Percentiles rank a stretch among this genome's conserved stretches.
Evolutionary conservation across 2,329 filamentous ascomycete genomes (phyloP).

Genomic region (Chaetomiaceae sp.): DNA sequence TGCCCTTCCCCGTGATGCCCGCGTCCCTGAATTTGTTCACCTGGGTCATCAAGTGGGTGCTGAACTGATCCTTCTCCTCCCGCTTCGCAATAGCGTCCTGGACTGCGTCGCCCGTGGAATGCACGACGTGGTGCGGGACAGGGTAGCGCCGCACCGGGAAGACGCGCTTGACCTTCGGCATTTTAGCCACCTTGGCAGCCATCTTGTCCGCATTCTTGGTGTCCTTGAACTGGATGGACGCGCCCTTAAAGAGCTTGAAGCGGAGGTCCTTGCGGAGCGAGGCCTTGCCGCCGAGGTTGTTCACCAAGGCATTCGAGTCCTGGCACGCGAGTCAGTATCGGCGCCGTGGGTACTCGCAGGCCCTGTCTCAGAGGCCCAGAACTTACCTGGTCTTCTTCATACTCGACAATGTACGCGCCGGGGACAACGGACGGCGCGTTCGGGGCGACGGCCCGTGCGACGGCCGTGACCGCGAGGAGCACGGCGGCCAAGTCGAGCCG

Average conservation of each 20-base stretch:
- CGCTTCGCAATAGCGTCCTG: constrained; percentile 31
- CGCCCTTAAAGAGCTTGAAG: constrained; percentile 50
- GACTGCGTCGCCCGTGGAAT: constrained; percentile 38
- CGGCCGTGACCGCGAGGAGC: constrained; percentile 33
- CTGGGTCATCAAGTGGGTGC: constrained; percentile 53
- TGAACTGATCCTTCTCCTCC: constrained; percentile 36
- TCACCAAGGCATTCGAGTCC: constrained; percentile 40
- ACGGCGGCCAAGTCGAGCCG: constrained; percentile 32
- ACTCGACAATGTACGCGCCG: constrained; percentile 50
- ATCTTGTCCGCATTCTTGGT: constrained; percentile 40
- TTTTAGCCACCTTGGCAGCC: constrained; percentile 36
- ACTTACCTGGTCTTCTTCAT: constrained; percentile 45
- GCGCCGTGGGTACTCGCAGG: too few species aligned
- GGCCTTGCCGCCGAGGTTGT: constrained; percentile 36
- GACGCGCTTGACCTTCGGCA: constrained; percentile 44
- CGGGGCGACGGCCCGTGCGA: constrained; percentile 27
- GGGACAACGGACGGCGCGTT: constrained; percentile 32
- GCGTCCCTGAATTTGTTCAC: constrained; percentile 47
- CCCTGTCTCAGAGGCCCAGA: neutral
- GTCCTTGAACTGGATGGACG: constrained; percentile 49
- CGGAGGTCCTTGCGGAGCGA: constrained; percentile 44
- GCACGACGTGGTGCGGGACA: constrained; percentile 41
- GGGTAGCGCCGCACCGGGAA: constrained; percentile 45
- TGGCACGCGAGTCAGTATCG: constrained; percentile 23
- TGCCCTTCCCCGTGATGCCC: constrained; percentile 45